phyloP scores from a whole-genome alignment of 1,284 basidiomycete genomes.

The Ustanciosporium gigantosporum region DNA sequence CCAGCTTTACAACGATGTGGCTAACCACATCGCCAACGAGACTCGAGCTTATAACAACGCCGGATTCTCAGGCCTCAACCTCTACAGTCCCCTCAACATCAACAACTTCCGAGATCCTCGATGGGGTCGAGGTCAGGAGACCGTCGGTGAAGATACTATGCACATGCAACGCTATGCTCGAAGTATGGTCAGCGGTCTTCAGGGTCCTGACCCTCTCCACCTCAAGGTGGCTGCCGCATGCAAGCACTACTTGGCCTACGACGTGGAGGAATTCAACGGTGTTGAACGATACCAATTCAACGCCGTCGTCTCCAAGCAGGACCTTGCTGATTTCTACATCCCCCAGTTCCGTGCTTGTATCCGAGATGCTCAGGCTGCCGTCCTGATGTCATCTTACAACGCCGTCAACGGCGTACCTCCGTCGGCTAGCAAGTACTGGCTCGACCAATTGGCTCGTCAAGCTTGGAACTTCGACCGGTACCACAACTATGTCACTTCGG shows the following conservation, averaged over 20 bases:
- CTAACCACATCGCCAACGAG: slow-evolving; percentile 14
- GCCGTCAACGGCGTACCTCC: slow-evolving; percentile 17
- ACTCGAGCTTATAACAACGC: slow-evolving; percentile 17
- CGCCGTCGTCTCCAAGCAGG: slow-evolving; percentile 18
- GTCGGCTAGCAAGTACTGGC: slow-evolving; percentile 14
- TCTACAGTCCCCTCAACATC: slow-evolving; percentile 21
- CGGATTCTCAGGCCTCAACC: slow-evolving; percentile 7
- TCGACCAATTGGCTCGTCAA: slow-evolving; percentile 8
- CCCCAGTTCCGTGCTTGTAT: slow-evolving; percentile 22
- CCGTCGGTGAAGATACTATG: slow-evolving; percentile 14
- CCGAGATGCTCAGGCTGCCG: slow-evolving; percentile 10
- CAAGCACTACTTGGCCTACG: slow-evolving; percentile 22
- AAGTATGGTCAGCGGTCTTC: slow-evolving; percentile 8
- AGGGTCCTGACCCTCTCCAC: slow-evolving; percentile 1
- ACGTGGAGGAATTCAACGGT: slow-evolving; percentile 6
- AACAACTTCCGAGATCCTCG: slow-evolving; percentile 19
- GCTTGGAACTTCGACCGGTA: slow-evolving; percentile 10
- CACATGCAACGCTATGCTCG: slow-evolving; percentile 9
- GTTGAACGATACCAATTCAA: slow-evolving; percentile 20
- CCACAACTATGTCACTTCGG: slow-evolving; percentile 20
- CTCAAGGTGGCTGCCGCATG: slow-evolving; percentile 10
- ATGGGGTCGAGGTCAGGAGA: slow-evolving; percentile 21
- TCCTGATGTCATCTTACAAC: slow-evolving; percentile 18
- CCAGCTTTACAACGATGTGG: slow-evolving; percentile 6
- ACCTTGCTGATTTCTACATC: slow-evolving; percentile 16